phyloP scores from a whole-genome alignment of 2,329 filamentous ascomycete genomes.

The Nemania sp. region DNA sequence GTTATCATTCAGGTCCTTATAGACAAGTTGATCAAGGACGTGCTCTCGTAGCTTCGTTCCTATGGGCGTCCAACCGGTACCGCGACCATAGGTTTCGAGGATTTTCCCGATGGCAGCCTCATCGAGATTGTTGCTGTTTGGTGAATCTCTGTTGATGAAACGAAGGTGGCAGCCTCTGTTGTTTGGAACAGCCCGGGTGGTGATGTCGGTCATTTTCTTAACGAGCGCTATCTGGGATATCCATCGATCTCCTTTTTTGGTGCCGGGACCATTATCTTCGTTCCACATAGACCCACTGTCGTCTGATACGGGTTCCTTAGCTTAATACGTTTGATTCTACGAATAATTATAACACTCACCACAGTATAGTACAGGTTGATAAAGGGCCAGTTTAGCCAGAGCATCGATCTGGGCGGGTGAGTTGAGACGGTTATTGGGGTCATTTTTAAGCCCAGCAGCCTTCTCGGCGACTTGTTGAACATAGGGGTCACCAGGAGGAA shows the following conservation, averaged over 20 bases:
- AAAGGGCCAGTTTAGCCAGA: constrained; percentile 39
- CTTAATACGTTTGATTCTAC: not conserved
- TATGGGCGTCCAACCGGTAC: constrained; percentile 35
- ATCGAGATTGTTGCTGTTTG: constrained; percentile 31
- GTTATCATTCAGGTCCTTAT: constrained; percentile 22
- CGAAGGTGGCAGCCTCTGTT: constrained; percentile 36
- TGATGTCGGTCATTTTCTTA: constrained; percentile 35
- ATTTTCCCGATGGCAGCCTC: constrained; percentile 15
- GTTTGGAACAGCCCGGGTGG: constrained; percentile 33
- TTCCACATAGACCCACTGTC: constrained; percentile 40
- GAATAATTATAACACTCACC: constrained; percentile 29
- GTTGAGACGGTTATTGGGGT: constrained; percentile 36
- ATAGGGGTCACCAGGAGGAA: constrained; percentile 33
- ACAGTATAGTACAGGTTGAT: constrained; percentile 38
- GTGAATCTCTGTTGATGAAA: constrained; percentile 35
- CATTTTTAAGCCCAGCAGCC: constrained; percentile 31
- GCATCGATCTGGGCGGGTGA: constrained; percentile 37
- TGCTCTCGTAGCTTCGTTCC: constrained; percentile 34
- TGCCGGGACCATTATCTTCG: constrained; percentile 30
- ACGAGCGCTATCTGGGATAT: constrained; percentile 32
- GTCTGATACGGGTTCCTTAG: constrained; percentile 16
- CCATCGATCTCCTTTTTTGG: constrained; percentile 36
- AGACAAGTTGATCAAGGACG: constrained; percentile 37
- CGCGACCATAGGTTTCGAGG: constrained; percentile 17
- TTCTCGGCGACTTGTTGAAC: constrained; percentile 36